These are phyloP conservation scores for Ophiostoma montium DNA, from an alignment of 2,329 filamentous ascomycete species.

Conservation along the genomic window DNA sequence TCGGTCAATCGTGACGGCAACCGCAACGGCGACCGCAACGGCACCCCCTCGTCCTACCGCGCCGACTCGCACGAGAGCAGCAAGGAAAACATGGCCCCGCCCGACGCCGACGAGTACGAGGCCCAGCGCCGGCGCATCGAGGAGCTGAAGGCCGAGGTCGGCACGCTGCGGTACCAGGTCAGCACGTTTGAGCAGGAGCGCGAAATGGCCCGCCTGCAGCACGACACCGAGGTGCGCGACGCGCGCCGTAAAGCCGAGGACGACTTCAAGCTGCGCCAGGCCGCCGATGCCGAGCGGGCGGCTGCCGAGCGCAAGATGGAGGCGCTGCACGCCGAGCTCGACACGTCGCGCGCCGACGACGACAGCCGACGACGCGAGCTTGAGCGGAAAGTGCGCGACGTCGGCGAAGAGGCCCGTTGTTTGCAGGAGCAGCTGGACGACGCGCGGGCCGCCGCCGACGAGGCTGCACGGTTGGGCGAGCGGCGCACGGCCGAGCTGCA, in stretches of 20 bases:
- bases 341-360: slow-evolving; percentile 33
- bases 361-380: slow-evolving; percentile 48
- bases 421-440: slow-evolving; percentile 76
- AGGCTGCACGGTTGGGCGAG: slow-evolving; percentile 49
- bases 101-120: slow-evolving; percentile 45
- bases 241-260: slow-evolving; percentile 68
- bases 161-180: slow-evolving; percentile 74
- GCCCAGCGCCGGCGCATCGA: slow-evolving; percentile 47
- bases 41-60: slow-evolving; percentile 21
- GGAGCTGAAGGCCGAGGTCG: slow-evolving; percentile 77
- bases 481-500: slow-evolving; percentile 41
- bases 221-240: slow-evolving; percentile 74
- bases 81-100: slow-evolving; percentile 45
- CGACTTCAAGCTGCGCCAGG: slow-evolving; percentile 57
- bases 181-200: slow-evolving; percentile 79
- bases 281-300: slow-evolving; percentile 40
- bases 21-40: slow-evolving; percentile 2
- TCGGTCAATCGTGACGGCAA: too few relatives aligned
- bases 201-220: slow-evolving; percentile 62
- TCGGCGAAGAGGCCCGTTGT: slow-evolving; percentile 56
- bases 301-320: slow-evolving; percentile 37
- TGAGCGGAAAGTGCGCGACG: slow-evolving; percentile 55
- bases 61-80: slow-evolving; percentile 41
- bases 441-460: slow-evolving; percentile 45
- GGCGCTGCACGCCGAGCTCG: slow-evolving; percentile 34